Conservation (phyloP, 345 rosid species). For the Eucalyptus victrix region DNA sequence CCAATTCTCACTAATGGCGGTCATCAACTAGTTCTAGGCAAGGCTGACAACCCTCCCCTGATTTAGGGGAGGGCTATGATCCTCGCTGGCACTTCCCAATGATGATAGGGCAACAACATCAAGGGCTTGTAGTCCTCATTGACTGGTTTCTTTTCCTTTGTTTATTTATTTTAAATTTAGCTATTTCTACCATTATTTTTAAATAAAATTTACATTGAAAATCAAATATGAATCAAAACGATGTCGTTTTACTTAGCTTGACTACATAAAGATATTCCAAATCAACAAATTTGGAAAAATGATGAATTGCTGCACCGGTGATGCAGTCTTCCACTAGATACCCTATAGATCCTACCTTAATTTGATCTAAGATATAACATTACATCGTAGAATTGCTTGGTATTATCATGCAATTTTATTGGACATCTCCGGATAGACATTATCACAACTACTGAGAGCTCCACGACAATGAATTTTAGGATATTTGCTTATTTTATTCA, state of each 20-base stretch:
- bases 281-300: not conserved
- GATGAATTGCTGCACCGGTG: not conserved
- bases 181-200: too few species aligned
- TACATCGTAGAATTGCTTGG: not conserved
- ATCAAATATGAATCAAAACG: not conserved
- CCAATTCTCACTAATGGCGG: fast-evolving
- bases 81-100: fast-evolving
- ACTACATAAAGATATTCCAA: not conserved
- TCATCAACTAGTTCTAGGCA: fast-evolving
- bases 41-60: too few species aligned
- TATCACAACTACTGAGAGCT: fast-evolving
- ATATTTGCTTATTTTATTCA: not conserved
- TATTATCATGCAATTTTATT: not conserved
- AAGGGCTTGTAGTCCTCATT: too few species aligned
- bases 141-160: fast-evolving
- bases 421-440: fast-evolving
- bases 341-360: fast-evolving
- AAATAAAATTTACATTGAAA: not conserved
- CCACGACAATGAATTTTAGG: fast-evolving
- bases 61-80: fast-evolving
- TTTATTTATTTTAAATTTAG: too few species aligned
- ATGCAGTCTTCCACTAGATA: fast-evolving
- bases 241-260: fast-evolving
- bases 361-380: not conserved
- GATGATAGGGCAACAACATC: fast-evolving